phyloP scores from a whole-genome alignment of 1,284 basidiomycete genomes.

The Cryptococcus sp. region DNA sequence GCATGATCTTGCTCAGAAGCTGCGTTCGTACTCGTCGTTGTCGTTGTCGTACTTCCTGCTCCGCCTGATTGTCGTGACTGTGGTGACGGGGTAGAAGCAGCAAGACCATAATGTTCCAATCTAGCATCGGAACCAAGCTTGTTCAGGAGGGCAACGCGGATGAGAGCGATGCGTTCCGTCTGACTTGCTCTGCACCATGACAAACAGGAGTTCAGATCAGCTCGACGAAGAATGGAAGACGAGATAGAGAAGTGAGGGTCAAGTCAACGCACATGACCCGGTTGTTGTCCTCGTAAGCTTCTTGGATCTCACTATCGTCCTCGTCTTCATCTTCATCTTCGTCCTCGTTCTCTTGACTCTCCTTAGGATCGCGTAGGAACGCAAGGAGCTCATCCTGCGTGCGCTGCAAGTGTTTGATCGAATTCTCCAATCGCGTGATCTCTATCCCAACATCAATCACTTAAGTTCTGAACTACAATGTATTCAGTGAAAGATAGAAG shows the following conservation, averaged over 20 bases:
- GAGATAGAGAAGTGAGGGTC: not conserved
- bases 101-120: conserved; percentile 40
- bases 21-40: too few species aligned
- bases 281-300: conserved; percentile 61
- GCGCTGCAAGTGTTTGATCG: conserved; percentile 62
- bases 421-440: conserved; percentile 71
- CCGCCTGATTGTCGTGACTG: too few species aligned
- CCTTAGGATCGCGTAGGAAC: conserved; percentile 43
- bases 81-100: not conserved
- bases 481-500: too few species aligned
- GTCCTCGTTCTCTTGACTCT: conserved; percentile 40
- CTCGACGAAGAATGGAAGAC: not conserved
- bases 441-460: conserved; percentile 55
- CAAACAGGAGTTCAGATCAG: not conserved
- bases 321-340: conserved; percentile 56
- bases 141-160: conserved; percentile 34
- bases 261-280: conserved; percentile 57
- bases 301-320: conserved; percentile 54
- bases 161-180: conserved; percentile 37
- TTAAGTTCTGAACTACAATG: too few species aligned
- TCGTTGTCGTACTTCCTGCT: too few species aligned
- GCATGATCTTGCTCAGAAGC: too few species aligned
- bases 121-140: conserved; percentile 40
- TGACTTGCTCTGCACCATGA: conserved; percentile 37
- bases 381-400: conserved; percentile 65